Base-by-base conservation (phyloP, 306 rosid genomes). In the Prunus mira region DNA sequence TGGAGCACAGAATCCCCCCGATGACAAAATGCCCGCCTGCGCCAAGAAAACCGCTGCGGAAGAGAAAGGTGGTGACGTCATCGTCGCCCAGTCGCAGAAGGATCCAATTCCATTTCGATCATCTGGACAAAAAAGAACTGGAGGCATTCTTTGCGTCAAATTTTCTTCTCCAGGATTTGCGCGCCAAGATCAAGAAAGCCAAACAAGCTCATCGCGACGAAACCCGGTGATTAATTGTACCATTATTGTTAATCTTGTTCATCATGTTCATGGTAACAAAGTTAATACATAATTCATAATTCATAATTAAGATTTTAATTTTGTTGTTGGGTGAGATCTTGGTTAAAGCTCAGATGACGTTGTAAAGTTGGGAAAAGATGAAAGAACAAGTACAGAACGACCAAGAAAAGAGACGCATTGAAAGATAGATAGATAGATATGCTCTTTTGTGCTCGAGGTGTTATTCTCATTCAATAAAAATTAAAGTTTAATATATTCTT, bases 21-120 rank as follows among this genome's bases (percentile, higher is more conserved):
- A 5, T 50, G 43, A 61, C 67, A 57, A 72, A 74, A 13, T 93
- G 96, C 51, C 98, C 98, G 24, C 82, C 87, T 24, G 80, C 91
- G 66, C 84, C 74, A 1, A 80, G 82, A 64, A 15, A 14, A 9
- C 68, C 28, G 52, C 80, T 2, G 58, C 80, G 74, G 61, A 87
- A 88, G 62, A 75, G 91, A 32, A 86, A 77, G 83, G 9, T 60
- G 11, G 20, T 6, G 24, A 14, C 55, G 19, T 46, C 49, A 3
- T 3, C 58, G 8, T 49, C 27, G 0, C 17, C 69, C 15, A 15
- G 41, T 2, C 28, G 82, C 4, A 81, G 69, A 72, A 51, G 74
- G 74, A 24, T 76, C 14, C 85, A 77, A 28, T 79, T 82, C 54
- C 85, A 77, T 22, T 79, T 84, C 32, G 86, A 80, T 63, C 57